These are phyloP conservation scores for Gaeumannomyces sp. DNA, from an alignment of 2,329 filamentous ascomycete species.

Conservation along the genomic window DNA sequence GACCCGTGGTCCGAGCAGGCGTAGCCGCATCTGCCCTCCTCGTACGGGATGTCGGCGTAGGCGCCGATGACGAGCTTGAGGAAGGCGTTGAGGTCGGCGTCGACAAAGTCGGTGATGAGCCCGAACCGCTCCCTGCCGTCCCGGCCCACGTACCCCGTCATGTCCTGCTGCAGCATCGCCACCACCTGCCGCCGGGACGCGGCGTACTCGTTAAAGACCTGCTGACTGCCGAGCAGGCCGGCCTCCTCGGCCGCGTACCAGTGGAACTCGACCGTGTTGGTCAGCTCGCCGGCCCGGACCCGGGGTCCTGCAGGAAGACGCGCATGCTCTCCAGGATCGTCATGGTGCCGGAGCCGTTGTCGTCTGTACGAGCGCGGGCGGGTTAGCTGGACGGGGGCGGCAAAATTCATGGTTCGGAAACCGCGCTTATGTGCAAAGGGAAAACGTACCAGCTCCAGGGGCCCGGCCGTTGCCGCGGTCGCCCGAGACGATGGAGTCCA, in stretches of 20 bases:
- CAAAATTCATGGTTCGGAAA: neutral
- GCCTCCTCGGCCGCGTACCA: slow-evolving; percentile 93
- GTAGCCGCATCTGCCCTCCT: slow-evolving; percentile 45
- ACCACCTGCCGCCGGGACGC: slow-evolving; percentile 69
- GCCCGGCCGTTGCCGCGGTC: slow-evolving; percentile 63
- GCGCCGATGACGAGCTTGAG: slow-evolving; percentile 80
- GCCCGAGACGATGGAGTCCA: slow-evolving; percentile 92
- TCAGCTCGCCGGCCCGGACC: slow-evolving; percentile 62
- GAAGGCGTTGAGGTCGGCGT: slow-evolving; percentile 74
- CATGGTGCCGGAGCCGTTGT: slow-evolving; percentile 87
- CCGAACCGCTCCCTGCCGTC: slow-evolving; percentile 85
- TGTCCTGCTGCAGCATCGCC: slow-evolving; percentile 97
- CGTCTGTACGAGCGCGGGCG: slow-evolving; percentile 82
- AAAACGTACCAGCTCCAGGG: slow-evolving; percentile 48
- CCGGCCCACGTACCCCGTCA: slow-evolving; percentile 84
- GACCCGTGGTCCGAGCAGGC: slow-evolving; percentile 63
- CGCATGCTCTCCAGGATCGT: slow-evolving; percentile 90
- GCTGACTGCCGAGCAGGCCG: slow-evolving; percentile 80
- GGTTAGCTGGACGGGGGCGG: slow-evolving; percentile 65
- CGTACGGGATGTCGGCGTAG: slow-evolving; percentile 70
- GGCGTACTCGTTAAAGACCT: slow-evolving; percentile 78
- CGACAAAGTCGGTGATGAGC: slow-evolving; percentile 88
- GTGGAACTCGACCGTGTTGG: slow-evolving; percentile 92
- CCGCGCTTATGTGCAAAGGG: neutral
- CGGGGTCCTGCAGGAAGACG: slow-evolving; percentile 66